Conservation (phyloP, 352 stramenopile genomes). For the Pythium utonaiense region DNA sequence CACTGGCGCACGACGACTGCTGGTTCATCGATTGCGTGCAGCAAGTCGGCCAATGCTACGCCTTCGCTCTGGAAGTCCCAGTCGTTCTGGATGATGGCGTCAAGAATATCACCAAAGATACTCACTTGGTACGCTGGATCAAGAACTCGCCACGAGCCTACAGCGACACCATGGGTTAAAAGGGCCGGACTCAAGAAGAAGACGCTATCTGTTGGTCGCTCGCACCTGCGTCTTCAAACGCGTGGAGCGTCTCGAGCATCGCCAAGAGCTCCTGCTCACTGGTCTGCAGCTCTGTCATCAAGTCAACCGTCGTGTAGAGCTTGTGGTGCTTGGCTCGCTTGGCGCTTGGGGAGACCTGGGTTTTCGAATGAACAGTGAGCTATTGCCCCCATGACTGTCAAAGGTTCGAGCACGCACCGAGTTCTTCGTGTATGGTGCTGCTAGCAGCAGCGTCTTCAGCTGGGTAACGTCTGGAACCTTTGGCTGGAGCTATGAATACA, state of each 20-base stretch:
- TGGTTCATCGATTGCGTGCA: conserved; percentile 32
- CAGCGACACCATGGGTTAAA: background rate
- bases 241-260: conserved; percentile 58
- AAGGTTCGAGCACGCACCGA: conserved; percentile 2
- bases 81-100: conserved; percentile 68
- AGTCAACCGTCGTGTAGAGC: conserved; percentile 55
- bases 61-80: conserved; percentile 46
- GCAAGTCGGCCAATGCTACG: conserved; percentile 40
- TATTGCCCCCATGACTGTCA: background rate
- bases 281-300: conserved; percentile 57
- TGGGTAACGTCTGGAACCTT: conserved; percentile 54
- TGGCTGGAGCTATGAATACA: conserved; percentile 44
- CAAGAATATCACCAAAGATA: conserved; percentile 74
- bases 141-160: conserved; percentile 59
- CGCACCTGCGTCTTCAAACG: conserved; percentile 64
- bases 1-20: conserved; percentile 64
- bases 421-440: conserved; percentile 50
- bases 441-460: conserved; percentile 57
- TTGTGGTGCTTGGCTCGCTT: conserved; percentile 55
- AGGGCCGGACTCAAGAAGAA: background rate
- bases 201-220: no score
- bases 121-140: conserved; percentile 45
- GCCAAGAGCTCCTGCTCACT: conserved; percentile 60
- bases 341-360: no score
- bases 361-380: no score